Evolutionary conservation across 2,329 filamentous ascomycete species (phyloP), one percentile per base, ranked within the genome.

Genomic region (Diaporthe ampelina): DNA sequence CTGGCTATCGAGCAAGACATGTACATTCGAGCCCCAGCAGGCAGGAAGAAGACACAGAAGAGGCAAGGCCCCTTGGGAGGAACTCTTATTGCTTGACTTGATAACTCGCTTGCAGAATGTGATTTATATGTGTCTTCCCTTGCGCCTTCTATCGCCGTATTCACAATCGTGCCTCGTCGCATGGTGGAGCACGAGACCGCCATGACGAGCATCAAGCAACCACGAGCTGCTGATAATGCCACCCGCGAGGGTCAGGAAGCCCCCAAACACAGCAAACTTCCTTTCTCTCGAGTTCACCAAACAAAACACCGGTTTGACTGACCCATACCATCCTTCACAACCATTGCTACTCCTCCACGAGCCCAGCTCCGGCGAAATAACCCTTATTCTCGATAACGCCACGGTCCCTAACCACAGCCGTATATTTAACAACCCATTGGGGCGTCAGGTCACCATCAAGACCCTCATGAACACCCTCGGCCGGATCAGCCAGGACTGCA

Each of bases 331-430:
- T 35, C 19, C 19, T 35, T 4, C 63, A 15, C 11, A 1, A 9
- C 15, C n/a, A 4, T 9, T 6, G 21, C 35, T 79, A 83, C 63
- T 75, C 74, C 72, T 87, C 86, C 61, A 86, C 85, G 77, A 97
- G 83, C 81, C 95, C 92, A 4, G 95, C 96, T 26, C 92, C 91
- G 1, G 96, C 96, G 86, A 98, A 98, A 84, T 98, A 98, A 10
- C 97, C 97, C 87, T 98, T 99, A 82, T 97, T 98, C 87, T 99
- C 97, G 77, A 99, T 96, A 11, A 99, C 97, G 19, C 97, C 97
- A 71, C 97, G 89, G 82, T 98, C 94, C 82, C 94, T 94, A 54
- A 98, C 94, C 74, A 98, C 96, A 1, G 97, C 97, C 50, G 96
- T 98, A 82, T 99, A 99, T 82, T 98, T 97, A 78, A 96, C 93